Base-by-base conservation (phyloP, 2,329 filamentous ascomycete genomes). In the Trichoderma semiorbis region DNA sequence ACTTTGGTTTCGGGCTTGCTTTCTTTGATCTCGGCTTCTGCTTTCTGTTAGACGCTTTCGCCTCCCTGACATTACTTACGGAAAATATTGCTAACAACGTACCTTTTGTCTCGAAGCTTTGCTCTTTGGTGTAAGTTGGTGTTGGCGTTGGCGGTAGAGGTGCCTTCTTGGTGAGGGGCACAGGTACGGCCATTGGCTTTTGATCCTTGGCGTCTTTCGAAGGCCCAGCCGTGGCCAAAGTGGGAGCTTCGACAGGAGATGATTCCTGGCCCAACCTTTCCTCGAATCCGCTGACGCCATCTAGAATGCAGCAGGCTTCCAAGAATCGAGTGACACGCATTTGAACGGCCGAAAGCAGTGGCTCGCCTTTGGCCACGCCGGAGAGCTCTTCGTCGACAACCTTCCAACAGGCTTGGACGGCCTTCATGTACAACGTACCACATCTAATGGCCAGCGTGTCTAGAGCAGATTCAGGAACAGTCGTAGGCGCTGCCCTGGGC, bases 341-440 rank as follows among this genome's bases (percentile, higher is more conserved):
- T 77, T 91, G 88, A 1, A 90, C 83, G 12, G 80, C 84, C 24
- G 81, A 87, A 60, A 87, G 81, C 32, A 90, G 82, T 21, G 86
- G 82, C 67, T 90, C 88, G 3, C 84, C 83, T 5, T 82, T 81
- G 0, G 79, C 79, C 36, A 80, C 79, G 1, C 85, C 86, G 0
- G 82, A 80, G 8, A 89, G 80, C 71, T 90, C 88, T 50, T 88
- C 85, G 64, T 94, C 91, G 3, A 91, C 89, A n/a, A 91, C 90
- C 72, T 85, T 85, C 84, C 92, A 90, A 76, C 92, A 94, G 3
- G 88, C 86, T 77, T 92, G 88, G 2, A 93, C 92, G 0, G 91
- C 92, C 77, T 90, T 91, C 86, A 90, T 91, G 79, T 94, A 95
- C 0, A 92, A 84, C 8, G 89, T 92, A 16, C 92, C 92, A 75